Conservation (phyloP, 2,329 filamentous ascomycete genomes). For the Xylaria hypoxylon region DNA sequence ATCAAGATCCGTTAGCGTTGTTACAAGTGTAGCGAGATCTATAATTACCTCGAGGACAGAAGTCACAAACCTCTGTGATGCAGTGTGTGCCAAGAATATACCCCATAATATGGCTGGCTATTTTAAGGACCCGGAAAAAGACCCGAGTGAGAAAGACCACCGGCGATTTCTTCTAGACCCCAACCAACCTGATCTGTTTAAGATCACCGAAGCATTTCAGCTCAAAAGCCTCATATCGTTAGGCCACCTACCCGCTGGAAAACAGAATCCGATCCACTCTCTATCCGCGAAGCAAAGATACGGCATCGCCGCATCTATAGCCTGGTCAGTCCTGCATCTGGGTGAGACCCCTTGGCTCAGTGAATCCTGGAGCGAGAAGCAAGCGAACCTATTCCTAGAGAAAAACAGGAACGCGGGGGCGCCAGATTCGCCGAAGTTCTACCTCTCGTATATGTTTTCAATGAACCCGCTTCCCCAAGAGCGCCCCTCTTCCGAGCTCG, state of each 20-base stretch:
- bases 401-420: neutral
- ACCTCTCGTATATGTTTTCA: conserved; percentile 22
- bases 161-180: conserved; percentile 11
- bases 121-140: conserved; percentile 21
- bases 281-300: conserved; percentile 26
- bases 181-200: neutral
- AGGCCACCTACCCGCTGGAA: neutral
- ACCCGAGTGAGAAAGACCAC: conserved; percentile 1
- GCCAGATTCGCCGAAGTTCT: conserved; percentile 5
- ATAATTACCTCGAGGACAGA: neutral
- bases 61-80: conserved; percentile 11
- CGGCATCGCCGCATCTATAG: conserved; percentile 24
- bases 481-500: conserved; percentile 1
- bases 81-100: conserved; percentile 4
- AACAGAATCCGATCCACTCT: conserved; percentile 12
- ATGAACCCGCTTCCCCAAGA: neutral
- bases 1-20: neutral
- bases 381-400: conserved; percentile 21
- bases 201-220: conserved; percentile 18
- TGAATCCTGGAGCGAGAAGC: conserved; percentile 20
- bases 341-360: conserved; percentile 21
- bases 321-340: conserved; percentile 24
- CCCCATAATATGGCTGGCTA: neutral
- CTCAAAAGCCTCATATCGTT: conserved; percentile 10
- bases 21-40: neutral